These are phyloP conservation scores for Astragalus glycyphyllos DNA, from an alignment of 306 rosid species.

Conservation along the genomic window DNA sequence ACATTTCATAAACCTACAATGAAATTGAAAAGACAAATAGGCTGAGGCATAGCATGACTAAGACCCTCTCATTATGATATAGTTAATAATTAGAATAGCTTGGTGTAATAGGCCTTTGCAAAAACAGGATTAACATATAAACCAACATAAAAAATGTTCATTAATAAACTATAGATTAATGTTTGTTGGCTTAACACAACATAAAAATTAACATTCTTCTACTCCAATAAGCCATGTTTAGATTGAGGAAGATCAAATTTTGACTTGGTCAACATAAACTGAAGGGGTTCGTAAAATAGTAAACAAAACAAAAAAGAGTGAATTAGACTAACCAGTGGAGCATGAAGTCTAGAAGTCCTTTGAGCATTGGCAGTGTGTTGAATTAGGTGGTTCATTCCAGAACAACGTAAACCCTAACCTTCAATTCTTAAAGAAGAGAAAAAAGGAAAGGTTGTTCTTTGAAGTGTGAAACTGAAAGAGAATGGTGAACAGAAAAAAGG, in stretches of 20 bases:
- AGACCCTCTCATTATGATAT: too few relatives aligned
- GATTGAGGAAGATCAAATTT: not conserved
- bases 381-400: slow-evolving; percentile 58
- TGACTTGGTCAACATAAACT: slow-evolving; percentile 7
- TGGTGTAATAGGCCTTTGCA: not conserved
- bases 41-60: too few relatives aligned
- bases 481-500: slow-evolving; percentile 29
- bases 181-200: slow-evolving; percentile 9
- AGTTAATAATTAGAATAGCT: not conserved
- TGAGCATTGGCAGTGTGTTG: slow-evolving; percentile 58
- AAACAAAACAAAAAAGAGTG: not conserved
- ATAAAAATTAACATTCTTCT: slow-evolving; percentile 8
- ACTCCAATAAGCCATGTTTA: not conserved
- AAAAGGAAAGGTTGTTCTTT: slow-evolving; percentile 20
- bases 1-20: too few relatives aligned
- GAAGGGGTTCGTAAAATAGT: not conserved
- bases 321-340: slow-evolving; percentile 72
- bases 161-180: slow-evolving; percentile 9
- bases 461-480: slow-evolving; percentile 49
- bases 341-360: slow-evolving; percentile 72
- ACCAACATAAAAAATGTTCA: not conserved
- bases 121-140: not conserved
- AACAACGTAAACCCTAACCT: slow-evolving; percentile 47
- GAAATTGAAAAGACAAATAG: too few relatives aligned
- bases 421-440: slow-evolving; percentile 39